These are phyloP conservation scores for Phytophthora foliorum DNA, from an alignment of 352 stramenopile genomes.

Conservation along the genomic window DNA sequence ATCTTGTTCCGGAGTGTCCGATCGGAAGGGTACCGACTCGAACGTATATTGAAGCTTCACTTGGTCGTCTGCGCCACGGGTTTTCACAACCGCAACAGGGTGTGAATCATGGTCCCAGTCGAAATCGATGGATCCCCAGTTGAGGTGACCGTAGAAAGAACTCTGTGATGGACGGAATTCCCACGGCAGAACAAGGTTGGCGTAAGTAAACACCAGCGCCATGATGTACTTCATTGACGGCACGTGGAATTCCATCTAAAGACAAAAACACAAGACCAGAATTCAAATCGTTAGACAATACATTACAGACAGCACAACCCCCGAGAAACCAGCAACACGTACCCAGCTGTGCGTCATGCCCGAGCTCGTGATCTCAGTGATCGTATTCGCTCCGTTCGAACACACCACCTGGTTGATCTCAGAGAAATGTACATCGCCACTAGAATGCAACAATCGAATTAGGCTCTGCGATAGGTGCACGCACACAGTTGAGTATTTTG, in stretches of 20 bases:
- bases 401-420: slow-evolving; percentile 95
- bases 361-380: slow-evolving; percentile 92
- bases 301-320: not conserved
- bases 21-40: slow-evolving; percentile 51
- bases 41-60: slow-evolving; percentile 80
- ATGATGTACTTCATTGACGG: slow-evolving; percentile 64
- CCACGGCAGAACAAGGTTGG: slow-evolving; percentile 82
- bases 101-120: slow-evolving; percentile 78
- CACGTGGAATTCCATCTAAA: slow-evolving; percentile 80
- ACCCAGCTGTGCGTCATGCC: slow-evolving; percentile 96
- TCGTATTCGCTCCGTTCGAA: slow-evolving; percentile 60
- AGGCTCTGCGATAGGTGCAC: slow-evolving; percentile 33
- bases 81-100: slow-evolving; percentile 67
- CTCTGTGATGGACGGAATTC: slow-evolving; percentile 72
- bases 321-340: slow-evolving; percentile 14
- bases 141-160: slow-evolving; percentile 89
- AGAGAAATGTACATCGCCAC: slow-evolving; percentile 94
- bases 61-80: slow-evolving; percentile 65
- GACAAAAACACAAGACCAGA: not conserved
- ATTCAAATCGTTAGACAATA: not conserved
- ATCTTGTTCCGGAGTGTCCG: slow-evolving; percentile 53
- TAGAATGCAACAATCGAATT: slow-evolving; percentile 33
- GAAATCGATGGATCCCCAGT: slow-evolving; percentile 95
- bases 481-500: slow-evolving; percentile 6
- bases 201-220: slow-evolving; percentile 73